Percentiles rank a stretch among this genome's conserved stretches.
phyloP scores from a whole-genome alignment of 148 eudicot genomes.

The Heliosperma pusillum region DNA sequence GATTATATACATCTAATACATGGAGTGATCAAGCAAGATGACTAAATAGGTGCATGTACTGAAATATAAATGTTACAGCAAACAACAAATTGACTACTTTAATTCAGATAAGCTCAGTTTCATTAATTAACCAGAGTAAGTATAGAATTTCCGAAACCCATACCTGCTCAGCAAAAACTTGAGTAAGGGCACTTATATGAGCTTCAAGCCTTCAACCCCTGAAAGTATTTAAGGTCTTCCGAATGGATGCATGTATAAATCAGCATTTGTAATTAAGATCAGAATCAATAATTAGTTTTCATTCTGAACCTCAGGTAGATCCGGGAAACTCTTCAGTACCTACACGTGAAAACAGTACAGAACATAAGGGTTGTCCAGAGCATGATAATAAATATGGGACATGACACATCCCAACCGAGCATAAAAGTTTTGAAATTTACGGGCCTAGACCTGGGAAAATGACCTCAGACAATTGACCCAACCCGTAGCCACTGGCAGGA shows the following conservation, averaged over 20 bases:
- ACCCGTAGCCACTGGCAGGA: neutral
- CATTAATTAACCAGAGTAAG: neutral
- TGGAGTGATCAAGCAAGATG: neutral
- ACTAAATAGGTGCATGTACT: neutral
- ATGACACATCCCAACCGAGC: neutral
- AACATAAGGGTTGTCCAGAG: neutral
- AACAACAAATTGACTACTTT: neutral
- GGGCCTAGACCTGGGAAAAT: neutral
- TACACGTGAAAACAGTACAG: neutral
- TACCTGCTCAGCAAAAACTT: neutral
- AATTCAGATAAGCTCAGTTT: neutral
- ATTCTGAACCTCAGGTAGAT: conserved; percentile 14
- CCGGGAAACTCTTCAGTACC: conserved; percentile 49
- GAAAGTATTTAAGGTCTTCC: neutral
- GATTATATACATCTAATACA: neutral
- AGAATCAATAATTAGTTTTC: neutral
- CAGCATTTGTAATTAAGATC: neutral
- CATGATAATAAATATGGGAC: neutral
- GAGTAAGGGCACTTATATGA: neutral
- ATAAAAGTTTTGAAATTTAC: neutral
- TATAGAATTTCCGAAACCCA: neutral
- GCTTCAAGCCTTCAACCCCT: neutral
- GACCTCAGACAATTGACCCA: neutral
- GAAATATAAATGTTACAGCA: neutral
- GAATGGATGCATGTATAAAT: neutral